These are phyloP conservation scores for Trichophyton simii DNA, from an alignment of 2,329 filamentous ascomycete genomes.

Conservation along the genomic window DNA sequence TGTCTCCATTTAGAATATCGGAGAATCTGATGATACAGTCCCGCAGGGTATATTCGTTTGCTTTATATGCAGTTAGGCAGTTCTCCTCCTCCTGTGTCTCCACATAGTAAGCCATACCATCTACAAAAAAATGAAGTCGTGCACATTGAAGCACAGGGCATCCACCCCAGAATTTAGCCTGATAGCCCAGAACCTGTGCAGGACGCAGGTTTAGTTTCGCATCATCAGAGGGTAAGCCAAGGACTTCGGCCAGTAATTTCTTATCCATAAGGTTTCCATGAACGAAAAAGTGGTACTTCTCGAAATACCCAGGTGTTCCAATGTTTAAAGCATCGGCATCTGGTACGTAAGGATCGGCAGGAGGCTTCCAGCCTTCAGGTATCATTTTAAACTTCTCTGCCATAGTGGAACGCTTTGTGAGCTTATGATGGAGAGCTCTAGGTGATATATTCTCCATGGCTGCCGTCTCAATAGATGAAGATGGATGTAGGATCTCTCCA, in stretches of 20 bases:
- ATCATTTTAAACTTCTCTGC: neutral
- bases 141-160: slow-evolving; percentile 18
- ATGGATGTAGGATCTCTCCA: no score
- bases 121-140: slow-evolving; percentile 11
- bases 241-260: slow-evolving; percentile 16
- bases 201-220: slow-evolving; percentile 13
- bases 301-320: neutral
- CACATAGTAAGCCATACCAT: slow-evolving; percentile 18
- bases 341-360: neutral
- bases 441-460: no score
- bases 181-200: slow-evolving; percentile 17
- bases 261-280: slow-evolving; percentile 26
- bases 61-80: slow-evolving; percentile 5
- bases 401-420: slow-evolving; percentile 1
- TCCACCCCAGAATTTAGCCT: slow-evolving; percentile 21
- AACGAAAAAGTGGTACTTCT: slow-evolving; percentile 21
- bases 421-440: neutral
- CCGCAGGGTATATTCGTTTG: neutral
- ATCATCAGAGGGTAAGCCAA: slow-evolving; percentile 12
- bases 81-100: neutral
- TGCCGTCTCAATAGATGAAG: no score
- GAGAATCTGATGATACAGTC: neutral
- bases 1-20: neutral
- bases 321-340: neutral
- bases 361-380: slow-evolving; percentile 2